Evolutionary conservation across 2,329 filamentous ascomycete genomes (phyloP), one percentile per base, ranked within the genome.

Genomic region (Fusarium concolor): DNA sequence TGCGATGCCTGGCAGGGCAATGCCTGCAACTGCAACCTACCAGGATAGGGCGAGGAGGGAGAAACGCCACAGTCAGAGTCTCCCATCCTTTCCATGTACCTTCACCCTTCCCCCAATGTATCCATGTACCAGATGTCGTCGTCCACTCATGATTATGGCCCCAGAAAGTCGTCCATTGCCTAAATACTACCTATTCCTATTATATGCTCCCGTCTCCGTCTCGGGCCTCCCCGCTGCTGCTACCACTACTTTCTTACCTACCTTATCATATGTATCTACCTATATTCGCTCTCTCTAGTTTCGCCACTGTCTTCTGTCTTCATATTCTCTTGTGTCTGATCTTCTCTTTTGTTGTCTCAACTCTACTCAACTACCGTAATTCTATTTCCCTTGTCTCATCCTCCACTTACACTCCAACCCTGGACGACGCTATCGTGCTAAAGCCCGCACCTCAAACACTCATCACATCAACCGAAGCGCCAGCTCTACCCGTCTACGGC

Each of bases 61-160:
- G 26, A 67, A 61, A 61, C 73, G 73, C 73, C 73, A 75, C 73
- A 68, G 67, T 65, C 67, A 74, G 62, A 68, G 67, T 66, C 68
- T 62, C 65, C 56, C 65, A 59, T 53, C 59, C 63, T 54, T 53
- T 43, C 50, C 56, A 73, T 65, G 71, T 74, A 75, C 67, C 74
- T 62, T 71, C 61, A 59, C 67, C 63, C 50, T 62, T 61, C 60
- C 47, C 18, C 53, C 62, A 41, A 68, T 59, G 76, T 75, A 73
- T 68, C 72, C 58, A 45, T 72, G 68, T 74, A 70, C 71, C 62
- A 44, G 56, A 50, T 56, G 49, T 51, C 56, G 52, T 68, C 64
- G 62, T 73, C 74, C 76, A 78, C 68, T 76, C 73, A 77, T 59
- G 63, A 62, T 59, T 56, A 69, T 71, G 68, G 67, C 53, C 59